A percentile compares a stretch with the other conserved stretches of the same genome.
phyloP scores from a whole-genome alignment of 1,284 basidiomycete genomes.

The Wallemia mellicola region DNA sequence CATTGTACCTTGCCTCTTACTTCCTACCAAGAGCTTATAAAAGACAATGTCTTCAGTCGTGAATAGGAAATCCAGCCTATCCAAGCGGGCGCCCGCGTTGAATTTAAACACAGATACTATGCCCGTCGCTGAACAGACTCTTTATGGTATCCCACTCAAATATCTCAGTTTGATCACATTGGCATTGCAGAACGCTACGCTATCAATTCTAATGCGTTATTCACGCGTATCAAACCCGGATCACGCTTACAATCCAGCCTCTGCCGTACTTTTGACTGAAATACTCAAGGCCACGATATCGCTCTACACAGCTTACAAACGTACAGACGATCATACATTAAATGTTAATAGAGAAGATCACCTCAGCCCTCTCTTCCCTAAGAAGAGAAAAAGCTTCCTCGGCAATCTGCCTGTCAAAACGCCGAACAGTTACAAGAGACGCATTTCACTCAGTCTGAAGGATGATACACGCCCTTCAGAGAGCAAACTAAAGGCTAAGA shows the following conservation, averaged over 20 bases:
- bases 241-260: slow-evolving; percentile 57
- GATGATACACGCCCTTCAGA: not conserved
- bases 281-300: slow-evolving; percentile 71
- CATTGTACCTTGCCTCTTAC: not conserved
- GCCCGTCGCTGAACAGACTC: slow-evolving; percentile 9
- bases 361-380: not conserved
- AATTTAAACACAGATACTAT: not conserved
- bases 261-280: slow-evolving; percentile 76
- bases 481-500: not conserved
- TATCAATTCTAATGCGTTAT: slow-evolving; percentile 82
- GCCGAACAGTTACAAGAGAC: not conserved
- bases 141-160: slow-evolving; percentile 42
- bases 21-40: not conserved
- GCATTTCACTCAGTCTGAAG: not conserved
- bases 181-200: slow-evolving; percentile 66
- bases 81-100: not conserved
- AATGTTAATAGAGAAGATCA: slow-evolving; percentile 2
- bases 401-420: not conserved
- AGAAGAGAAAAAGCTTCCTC: slow-evolving; percentile 1
- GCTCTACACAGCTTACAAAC: slow-evolving; percentile 28
- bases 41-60: not conserved
- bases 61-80: not conserved
- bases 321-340: slow-evolving; percentile 14
- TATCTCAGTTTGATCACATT: slow-evolving; percentile 60
- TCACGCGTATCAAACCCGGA: slow-evolving; percentile 47